These are phyloP conservation scores for Decorospora gaudefroyi DNA, from an alignment of 2,329 filamentous ascomycete genomes.

Conservation along the genomic window DNA sequence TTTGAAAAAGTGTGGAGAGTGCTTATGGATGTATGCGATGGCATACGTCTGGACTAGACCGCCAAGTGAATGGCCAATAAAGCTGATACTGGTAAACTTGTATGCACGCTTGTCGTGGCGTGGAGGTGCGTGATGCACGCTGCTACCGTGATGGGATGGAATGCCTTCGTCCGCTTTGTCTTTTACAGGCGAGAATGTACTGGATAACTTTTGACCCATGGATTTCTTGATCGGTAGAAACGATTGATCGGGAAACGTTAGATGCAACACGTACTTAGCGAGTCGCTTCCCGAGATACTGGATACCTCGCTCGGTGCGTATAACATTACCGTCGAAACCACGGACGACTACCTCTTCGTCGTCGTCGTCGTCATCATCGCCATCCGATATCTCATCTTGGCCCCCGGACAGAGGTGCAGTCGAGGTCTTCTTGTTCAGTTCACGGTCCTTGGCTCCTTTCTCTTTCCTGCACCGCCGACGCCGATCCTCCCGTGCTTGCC, in stretches of 20 bases:
- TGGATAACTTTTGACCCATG: slow-evolving; percentile 54
- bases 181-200: slow-evolving; percentile 52
- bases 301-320: slow-evolving; percentile 89
- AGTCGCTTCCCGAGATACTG: slow-evolving; percentile 95
- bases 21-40: slow-evolving; percentile 94
- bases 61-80: slow-evolving; percentile 88
- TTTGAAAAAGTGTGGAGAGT: slow-evolving; percentile 88
- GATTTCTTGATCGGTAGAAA: slow-evolving; percentile 70
- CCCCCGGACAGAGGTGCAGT: slow-evolving; percentile 57
- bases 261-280: slow-evolving; percentile 83
- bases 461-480: slow-evolving; percentile 58
- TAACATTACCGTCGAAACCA: slow-evolving; percentile 87
- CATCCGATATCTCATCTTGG: slow-evolving; percentile 52
- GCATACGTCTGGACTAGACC: slow-evolving; percentile 92
- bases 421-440: slow-evolving; percentile 31
- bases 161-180: slow-evolving; percentile 53
- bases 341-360: slow-evolving; percentile 87
- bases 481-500: slow-evolving; percentile 71
- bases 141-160: slow-evolving; percentile 64
- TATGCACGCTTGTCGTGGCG: slow-evolving; percentile 64
- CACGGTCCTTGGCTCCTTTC: slow-evolving; percentile 6
- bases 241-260: slow-evolving; percentile 94
- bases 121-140: slow-evolving; percentile 57
- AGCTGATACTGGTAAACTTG: slow-evolving; percentile 91
- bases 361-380: slow-evolving; percentile 66